Evolutionary conservation across 2,329 filamentous ascomycete genomes (phyloP), one percentile per base, ranked within the genome.

Genomic region (Claviceps arundinis): DNA sequence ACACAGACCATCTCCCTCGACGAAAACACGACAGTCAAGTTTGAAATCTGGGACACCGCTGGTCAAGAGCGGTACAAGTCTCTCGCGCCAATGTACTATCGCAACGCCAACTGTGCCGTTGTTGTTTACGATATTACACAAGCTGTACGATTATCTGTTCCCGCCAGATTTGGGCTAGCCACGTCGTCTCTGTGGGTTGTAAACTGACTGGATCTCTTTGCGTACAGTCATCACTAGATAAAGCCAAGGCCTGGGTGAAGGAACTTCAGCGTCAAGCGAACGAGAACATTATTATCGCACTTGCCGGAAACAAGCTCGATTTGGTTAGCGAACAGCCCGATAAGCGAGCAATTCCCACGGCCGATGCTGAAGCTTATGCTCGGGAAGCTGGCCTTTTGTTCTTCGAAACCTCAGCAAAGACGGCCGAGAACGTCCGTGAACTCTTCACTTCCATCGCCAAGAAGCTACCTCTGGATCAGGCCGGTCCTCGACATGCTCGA

Each of bases 111-210:
- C 80, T 97, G 93, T 73, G 93, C 94, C 54, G 91, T 98, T 37
- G 91, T 98, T 48, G 93, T 98, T 59, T 98, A 98, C 72, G 93
- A 98, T 73, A 97, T 98, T 65, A 98, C 93, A 65, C 93, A 98
- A 80, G 89, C 93, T 60, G 93, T 98, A 84, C 57, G 87, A 43
- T 16, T 14, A 13, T n/a, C 14, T 48, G 2, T 14, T 9, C 37
- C 17, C 17, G 16, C 7, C 22, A n/a, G 4, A 30, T n/a, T 38
- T 44, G 19, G 19, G 3, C 40, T 38, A 14, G 6, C n/a, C n/a
- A 9, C 41, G 34, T 9, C 38, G 22, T 19, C 19, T n/a, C 22
- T 24, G 16, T 22, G n/a, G 13, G 34, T 19, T 19, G 14, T 44
- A n/a, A 49, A 14, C 48, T 44, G 19, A 42, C 47, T 47, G 45